Conservation (phyloP, 2,329 filamentous ascomycete species). For the Arthrobotrys megalospora region DNA sequence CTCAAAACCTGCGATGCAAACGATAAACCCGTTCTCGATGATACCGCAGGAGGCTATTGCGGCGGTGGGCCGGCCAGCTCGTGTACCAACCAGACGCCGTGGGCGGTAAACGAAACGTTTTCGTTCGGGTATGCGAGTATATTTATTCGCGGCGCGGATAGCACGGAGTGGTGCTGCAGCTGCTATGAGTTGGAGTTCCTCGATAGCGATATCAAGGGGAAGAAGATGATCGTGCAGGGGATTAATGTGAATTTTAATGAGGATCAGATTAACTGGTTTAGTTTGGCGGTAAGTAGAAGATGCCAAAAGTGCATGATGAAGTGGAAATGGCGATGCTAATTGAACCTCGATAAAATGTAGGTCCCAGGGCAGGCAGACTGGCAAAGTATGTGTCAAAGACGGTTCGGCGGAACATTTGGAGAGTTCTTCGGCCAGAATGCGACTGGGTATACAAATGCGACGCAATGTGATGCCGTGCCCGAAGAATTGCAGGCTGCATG, state of each 20-base stretch:
- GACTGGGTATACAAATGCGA: slow-evolving; percentile 46
- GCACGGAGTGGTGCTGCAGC: slow-evolving; percentile 76
- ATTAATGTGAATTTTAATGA: slow-evolving; percentile 69
- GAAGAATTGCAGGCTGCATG: slow-evolving; percentile 41
- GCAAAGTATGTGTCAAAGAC: slow-evolving; percentile 40
- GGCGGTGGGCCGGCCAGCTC: slow-evolving; percentile 74
- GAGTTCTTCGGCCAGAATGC: slow-evolving; percentile 52
- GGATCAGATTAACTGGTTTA: slow-evolving; percentile 58
- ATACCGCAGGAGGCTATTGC: slow-evolving; percentile 69
- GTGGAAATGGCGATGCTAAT: neutral
- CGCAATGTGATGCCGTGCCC: slow-evolving; percentile 49
- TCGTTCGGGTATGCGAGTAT: slow-evolving; percentile 78
- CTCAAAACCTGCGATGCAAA: slow-evolving; percentile 62
- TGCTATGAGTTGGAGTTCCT: slow-evolving; percentile 77
- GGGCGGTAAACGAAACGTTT: slow-evolving; percentile 74
- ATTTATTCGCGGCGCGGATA: slow-evolving; percentile 72
- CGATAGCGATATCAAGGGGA: slow-evolving; percentile 70
- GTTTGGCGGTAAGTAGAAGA: slow-evolving; percentile 44
- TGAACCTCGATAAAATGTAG: slow-evolving; percentile 10
- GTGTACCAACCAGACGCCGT: slow-evolving; percentile 76
- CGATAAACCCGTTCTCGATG: slow-evolving; percentile 36
- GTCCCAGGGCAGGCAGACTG: slow-evolving; percentile 57
- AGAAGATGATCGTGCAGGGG: slow-evolving; percentile 77
- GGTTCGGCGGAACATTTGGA: slow-evolving; percentile 55
- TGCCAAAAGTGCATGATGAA: neutral